phyloP scores from a whole-genome alignment of 225 moss, liverwort and hornwort species.

The Antitrichia curtipendula region DNA sequence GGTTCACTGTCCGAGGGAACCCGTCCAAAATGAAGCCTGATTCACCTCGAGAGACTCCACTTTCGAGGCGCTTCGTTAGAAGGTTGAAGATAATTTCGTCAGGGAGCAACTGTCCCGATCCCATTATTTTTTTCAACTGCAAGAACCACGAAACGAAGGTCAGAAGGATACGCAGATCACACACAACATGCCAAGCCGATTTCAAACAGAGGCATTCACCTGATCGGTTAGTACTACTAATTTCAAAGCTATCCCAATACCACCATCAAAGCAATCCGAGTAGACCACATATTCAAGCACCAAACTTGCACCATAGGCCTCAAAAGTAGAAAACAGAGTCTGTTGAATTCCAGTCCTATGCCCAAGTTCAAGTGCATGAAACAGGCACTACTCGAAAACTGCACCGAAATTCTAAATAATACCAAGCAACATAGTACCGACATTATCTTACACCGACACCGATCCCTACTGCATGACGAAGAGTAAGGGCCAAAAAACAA shows the following conservation, averaged over 20 bases:
- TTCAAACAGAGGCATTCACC: neutral
- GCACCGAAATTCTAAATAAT: too few species aligned
- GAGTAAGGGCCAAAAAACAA: neutral
- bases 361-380: neutral
- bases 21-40: conserved; percentile 90
- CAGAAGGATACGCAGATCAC: neutral
- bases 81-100: conserved; percentile 75
- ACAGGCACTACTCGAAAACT: neutral
- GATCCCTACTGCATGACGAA: neutral
- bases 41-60: conserved; percentile 45
- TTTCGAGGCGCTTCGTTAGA: conserved; percentile 61
- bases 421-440: neutral
- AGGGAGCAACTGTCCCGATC: conserved; percentile 68
- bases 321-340: neutral
- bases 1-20: conserved; percentile 81
- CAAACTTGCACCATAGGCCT: neutral
- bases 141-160: neutral
- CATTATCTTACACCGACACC: neutral
- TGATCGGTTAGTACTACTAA: neutral
- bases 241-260: neutral
- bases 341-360: neutral
- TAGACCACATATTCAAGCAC: neutral
- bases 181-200: neutral
- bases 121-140: conserved; percentile 67
- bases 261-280: neutral